phyloP scores from a whole-genome alignment of 176 grass and related monocot genomes.

The Secale cereale region DNA sequence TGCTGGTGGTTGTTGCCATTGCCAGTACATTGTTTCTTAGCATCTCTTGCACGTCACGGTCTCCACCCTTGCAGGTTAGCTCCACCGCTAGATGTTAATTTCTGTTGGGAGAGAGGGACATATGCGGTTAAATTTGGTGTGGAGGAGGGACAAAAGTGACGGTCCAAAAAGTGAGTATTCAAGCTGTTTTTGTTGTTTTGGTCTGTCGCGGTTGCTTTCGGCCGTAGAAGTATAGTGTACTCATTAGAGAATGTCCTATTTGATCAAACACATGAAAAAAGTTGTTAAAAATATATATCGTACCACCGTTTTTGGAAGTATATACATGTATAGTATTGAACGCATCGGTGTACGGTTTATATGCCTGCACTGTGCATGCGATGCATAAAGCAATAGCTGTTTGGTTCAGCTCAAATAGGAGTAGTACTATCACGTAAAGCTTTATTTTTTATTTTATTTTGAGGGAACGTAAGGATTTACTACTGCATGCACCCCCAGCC shows the following conservation, averaged over 20 bases:
- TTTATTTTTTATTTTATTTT: too few species aligned
- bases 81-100: slow-evolving; percentile 1
- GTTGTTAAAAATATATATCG: not conserved
- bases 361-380: not conserved
- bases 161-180: slow-evolving; percentile 2
- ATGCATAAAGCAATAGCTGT: not conserved
- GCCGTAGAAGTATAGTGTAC: not conserved
- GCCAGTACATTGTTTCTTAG: slow-evolving; percentile 3
- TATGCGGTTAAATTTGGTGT: not conserved
- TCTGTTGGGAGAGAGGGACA: not conserved
- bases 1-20: not conserved
- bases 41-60: slow-evolving; percentile 17
- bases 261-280: not conserved
- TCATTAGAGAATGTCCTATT: not conserved
- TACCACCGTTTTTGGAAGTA: slow-evolving; percentile 21
- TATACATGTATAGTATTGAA: slow-evolving; percentile 8
- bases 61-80: not conserved
- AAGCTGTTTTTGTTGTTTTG: slow-evolving; percentile 22
- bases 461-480: not conserved
- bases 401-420: not conserved
- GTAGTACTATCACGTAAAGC: not conserved
- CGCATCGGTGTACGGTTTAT: not conserved
- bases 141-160: not conserved
- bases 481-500: too few species aligned
- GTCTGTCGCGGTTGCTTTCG: slow-evolving; percentile 4